Percentiles rank a stretch among this genome's conserved stretches.
Evolutionary conservation across 2,329 filamentous ascomycete species (phyloP).

Genomic region (Nigrospora osmanthi): DNA sequence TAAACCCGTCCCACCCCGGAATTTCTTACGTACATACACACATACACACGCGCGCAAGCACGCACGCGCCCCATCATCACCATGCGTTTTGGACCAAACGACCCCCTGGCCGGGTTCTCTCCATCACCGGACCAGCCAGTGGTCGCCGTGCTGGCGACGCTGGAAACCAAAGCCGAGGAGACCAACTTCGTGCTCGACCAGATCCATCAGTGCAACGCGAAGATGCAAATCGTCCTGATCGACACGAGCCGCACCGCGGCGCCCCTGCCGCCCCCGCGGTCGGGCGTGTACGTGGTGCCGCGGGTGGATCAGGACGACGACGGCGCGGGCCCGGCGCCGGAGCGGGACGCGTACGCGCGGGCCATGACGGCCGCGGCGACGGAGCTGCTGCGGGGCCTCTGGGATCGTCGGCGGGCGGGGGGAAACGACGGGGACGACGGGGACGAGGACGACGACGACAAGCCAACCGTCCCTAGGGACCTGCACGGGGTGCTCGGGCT

Average conservation of each 20-base stretch:
- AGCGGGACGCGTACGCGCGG: constrained; percentile 1
- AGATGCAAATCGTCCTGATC: constrained; percentile 15
- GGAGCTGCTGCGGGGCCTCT: too few species aligned
- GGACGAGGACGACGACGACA: too few species aligned
- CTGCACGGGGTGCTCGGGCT: constrained; percentile 52
- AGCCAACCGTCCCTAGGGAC: constrained; percentile 7
- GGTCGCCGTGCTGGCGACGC: constrained; percentile 52
- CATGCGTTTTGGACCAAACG: too few species aligned
- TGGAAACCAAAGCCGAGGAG: constrained; percentile 57
- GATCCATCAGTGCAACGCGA: constrained; percentile 22
- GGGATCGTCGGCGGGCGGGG: too few species aligned
- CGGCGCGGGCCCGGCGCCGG: too few species aligned
- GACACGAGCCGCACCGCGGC: constrained; percentile 9
- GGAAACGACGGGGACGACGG: too few species aligned
- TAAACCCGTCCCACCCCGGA: too few species aligned
- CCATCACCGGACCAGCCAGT: constrained; percentile 12
- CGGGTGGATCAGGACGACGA: background rate
- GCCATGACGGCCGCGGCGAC: background rate
- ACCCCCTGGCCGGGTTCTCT: too few species aligned
- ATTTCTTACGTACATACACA: too few species aligned
- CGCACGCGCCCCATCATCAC: too few species aligned
- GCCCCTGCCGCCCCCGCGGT: background rate
- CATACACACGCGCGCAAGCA: too few species aligned
- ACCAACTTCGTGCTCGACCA: constrained; percentile 43
- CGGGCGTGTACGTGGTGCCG: background rate